These are phyloP conservation scores for Suillus lakei DNA, from an alignment of 768 basidiomycete species.

Conservation along the genomic window DNA sequence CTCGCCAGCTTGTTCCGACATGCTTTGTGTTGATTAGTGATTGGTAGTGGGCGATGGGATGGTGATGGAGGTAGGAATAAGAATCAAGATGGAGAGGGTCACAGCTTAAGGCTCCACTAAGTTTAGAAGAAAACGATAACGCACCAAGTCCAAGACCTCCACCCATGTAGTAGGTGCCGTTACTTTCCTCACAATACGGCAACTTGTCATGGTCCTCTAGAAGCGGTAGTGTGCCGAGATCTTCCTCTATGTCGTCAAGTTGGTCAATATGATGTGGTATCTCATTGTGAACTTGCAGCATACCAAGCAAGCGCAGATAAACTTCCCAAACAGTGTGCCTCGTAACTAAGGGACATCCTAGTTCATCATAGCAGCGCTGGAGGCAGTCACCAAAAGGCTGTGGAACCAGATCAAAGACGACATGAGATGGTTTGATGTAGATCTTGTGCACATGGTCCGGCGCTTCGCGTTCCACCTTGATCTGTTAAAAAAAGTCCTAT, in stretches of 20 bases:
- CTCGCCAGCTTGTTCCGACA: constrained; percentile 49
- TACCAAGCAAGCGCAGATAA: not conserved
- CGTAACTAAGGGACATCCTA: constrained; percentile 29
- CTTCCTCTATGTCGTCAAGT: no score
- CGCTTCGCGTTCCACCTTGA: no score
- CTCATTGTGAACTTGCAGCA: not conserved
- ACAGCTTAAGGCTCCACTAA: not conserved
- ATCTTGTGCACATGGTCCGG: constrained; percentile 19
- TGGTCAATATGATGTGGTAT: no score
- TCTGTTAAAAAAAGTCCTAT: no score
- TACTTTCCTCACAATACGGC: no score
- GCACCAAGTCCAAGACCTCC: no score
- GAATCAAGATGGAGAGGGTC: not conserved
- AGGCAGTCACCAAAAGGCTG: constrained; percentile 27
- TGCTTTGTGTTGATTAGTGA: constrained; percentile 16
- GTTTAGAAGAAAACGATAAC: no score
- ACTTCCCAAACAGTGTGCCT: constrained; percentile 24
- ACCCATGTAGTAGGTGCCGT: no score
- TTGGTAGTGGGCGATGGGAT: constrained; percentile 14
- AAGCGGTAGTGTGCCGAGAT: no score
- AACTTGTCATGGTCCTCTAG: not conserved
- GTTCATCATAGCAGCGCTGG: constrained; percentile 16
- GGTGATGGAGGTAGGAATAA: constrained; percentile 12
- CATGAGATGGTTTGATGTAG: constrained; percentile 38
- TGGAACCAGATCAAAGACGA: constrained; percentile 42